phyloP scores from a whole-genome alignment of 805 yeast species.

The Saitoella complicata region DNA sequence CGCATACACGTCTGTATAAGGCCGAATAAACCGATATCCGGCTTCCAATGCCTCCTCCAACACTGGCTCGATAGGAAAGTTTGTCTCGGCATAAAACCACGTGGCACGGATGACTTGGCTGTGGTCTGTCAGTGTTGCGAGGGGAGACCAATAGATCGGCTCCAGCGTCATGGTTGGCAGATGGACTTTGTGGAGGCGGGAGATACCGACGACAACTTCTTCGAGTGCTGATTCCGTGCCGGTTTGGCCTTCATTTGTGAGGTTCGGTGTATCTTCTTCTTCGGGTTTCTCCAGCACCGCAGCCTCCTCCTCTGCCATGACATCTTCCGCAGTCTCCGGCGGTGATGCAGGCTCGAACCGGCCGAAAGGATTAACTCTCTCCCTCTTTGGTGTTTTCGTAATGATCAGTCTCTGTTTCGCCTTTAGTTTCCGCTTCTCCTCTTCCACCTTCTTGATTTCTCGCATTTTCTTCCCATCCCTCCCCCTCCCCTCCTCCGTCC shows the following conservation, averaged over 20 bases:
- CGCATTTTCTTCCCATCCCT: background rate
- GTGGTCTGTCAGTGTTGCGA: slow-evolving; percentile 13
- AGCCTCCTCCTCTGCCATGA: slow-evolving; percentile 1
- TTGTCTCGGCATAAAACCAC: slow-evolving; percentile 24
- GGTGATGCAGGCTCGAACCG: too few species aligned
- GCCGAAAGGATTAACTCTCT: too few species aligned
- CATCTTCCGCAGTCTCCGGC: slow-evolving; percentile 1
- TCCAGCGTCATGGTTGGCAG: slow-evolving; percentile 4
- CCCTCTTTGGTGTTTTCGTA: too few species aligned
- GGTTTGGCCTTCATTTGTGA: too few species aligned
- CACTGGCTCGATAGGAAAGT: slow-evolving; percentile 21
- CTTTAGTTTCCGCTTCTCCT: background rate
- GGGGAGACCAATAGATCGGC: slow-evolving; percentile 26
- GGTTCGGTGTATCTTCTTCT: slow-evolving; percentile 1
- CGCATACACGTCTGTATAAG: slow-evolving; percentile 17
- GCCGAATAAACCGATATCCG: slow-evolving; percentile 14
- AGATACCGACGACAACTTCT: slow-evolving; percentile 12
- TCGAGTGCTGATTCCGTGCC: slow-evolving; percentile 5
- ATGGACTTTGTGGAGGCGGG: slow-evolving; percentile 13
- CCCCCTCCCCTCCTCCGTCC: background rate
- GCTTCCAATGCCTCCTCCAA: slow-evolving; percentile 16
- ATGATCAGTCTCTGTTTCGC: slow-evolving; percentile 1
- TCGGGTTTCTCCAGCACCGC: background rate
- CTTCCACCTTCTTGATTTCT: background rate
- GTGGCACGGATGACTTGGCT: slow-evolving; percentile 20